Percentiles rank a stretch among this genome's conserved stretches.
Evolutionary conservation across 2,329 filamentous ascomycete genomes (phyloP).

Genomic region (Aspergillus fumigatus): DNA sequence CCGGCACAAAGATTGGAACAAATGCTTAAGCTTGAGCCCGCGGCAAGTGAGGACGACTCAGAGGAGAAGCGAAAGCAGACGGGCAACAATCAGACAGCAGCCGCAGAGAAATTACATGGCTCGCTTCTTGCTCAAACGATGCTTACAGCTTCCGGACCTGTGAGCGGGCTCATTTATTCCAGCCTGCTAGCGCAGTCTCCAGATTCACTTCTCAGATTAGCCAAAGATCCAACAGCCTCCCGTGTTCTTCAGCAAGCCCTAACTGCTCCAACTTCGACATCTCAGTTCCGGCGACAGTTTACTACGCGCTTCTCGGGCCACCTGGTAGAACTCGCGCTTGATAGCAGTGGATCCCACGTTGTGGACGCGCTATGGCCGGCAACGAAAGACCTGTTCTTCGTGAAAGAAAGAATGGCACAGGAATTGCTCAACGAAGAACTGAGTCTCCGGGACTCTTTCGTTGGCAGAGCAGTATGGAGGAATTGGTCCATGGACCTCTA

Average conservation of each 20-base stretch:
- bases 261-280: slow-evolving; percentile 48
- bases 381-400: slow-evolving; percentile 60
- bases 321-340: slow-evolving; percentile 56
- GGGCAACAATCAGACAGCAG: slow-evolving; percentile 28
- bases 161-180: slow-evolving; percentile 68
- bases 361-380: slow-evolving; percentile 63
- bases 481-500: slow-evolving; percentile 73
- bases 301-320: slow-evolving; percentile 60
- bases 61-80: slow-evolving; percentile 31
- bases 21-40: slow-evolving; percentile 55
- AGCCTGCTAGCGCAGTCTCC: slow-evolving; percentile 59
- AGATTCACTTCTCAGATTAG: slow-evolving; percentile 59
- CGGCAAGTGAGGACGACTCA: slow-evolving; percentile 45
- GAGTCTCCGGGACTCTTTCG: slow-evolving; percentile 58
- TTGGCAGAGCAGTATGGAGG: slow-evolving; percentile 65
- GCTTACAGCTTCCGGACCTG: slow-evolving; percentile 65
- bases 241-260: slow-evolving; percentile 63
- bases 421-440: slow-evolving; percentile 58
- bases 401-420: slow-evolving; percentile 63
- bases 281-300: slow-evolving; percentile 58
- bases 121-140: slow-evolving; percentile 77
- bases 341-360: slow-evolving; percentile 62
- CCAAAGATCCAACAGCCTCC: slow-evolving; percentile 56
- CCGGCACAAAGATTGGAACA: slow-evolving; percentile 51
- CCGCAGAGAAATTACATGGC: slow-evolving; percentile 64